Evolutionary conservation across 441 rosid species (phyloP), one percentile per base, ranked within the genome.

Genomic region (Gossypium davidsonii): DNA sequence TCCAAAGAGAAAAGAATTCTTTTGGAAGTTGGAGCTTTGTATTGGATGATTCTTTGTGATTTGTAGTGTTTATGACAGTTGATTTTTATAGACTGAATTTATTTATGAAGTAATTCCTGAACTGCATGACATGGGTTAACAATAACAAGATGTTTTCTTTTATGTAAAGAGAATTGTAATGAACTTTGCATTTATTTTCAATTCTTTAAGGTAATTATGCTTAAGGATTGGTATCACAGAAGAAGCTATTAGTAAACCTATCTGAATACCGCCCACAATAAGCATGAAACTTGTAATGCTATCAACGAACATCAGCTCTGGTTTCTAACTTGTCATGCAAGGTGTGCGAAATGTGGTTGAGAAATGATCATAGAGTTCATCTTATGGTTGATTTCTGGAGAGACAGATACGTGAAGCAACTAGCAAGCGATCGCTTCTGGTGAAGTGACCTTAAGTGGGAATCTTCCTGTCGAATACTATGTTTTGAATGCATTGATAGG

Each of bases 1-100:
- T 80, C 80, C 73, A 60, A 71, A 73, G 79, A 73, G 76, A 59
- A 51, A 44, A 64, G 46, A 71, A 67, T 67, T 60, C 66, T 69
- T 65, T 69, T 75, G 76, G 71, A 73, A 21, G 76, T 82, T 71
- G 70, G 73, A 73, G 67, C 67, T 73, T 79, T 78, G 74, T 77
- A 70, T 63, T 65, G 71, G 61, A 75, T 78, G 67, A 82, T 84
- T 83, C 80, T 79, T 82, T 84, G 69, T 26, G 70, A 75, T 81
- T 68, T 78, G 74, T 80, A 85, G 76, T 61, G 63, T 72, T 76
- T 69, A 72, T 78, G 60, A 61, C 39, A 74, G 71, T 48, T 84
- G 72, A 77, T 78, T 59, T 71, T 71, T 79, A 74, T 56, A 71
- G 77, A 70, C 72, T 78, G 76, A 74, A 64, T 77, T 65, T 59